Evolutionary conservation across 1,284 basidiomycete genomes (phyloP), one percentile per base, ranked within the genome.

Genomic region (Mycosarcoma maydis): DNA sequence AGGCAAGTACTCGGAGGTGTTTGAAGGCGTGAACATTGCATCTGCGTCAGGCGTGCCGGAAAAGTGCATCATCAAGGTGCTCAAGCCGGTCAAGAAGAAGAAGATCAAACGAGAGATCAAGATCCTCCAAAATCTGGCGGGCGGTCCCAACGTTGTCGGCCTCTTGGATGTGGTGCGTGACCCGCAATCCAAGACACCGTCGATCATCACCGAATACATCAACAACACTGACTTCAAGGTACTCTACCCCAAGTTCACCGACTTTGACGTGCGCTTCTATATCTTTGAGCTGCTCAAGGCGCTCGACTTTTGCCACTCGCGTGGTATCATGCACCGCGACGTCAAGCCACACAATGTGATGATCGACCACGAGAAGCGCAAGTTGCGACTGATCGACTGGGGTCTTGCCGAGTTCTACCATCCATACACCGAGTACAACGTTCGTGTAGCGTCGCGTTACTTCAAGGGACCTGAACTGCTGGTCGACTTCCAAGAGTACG

Each of bases 41-140:
- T 60, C 73, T 11, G 91, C 90, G 64, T 91, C 91, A 10, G 61
- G 61, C 26, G 55, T 71, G n/a, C 71, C 77, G 19, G 91, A 94
- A 83, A 94, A 96, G 84, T 96, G 94, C 83, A 94, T 98, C 83
- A 94, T 98, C 85, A 98, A 98, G 84, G 94, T 98, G 45, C 86
- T 98, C 70, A 98, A 98, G 84, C 96, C 96, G 1, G 95, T 98
- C 45, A 98, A 98, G 87, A 98, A 98, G 88, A 98, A 98, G 88
- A 98, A 98, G 86, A 98, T 98, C 84, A 98, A 98, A 86, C 88
- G 95, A 67, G 95, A 98, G 85, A 97, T 98, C 84, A 98, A 98
- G 86, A 97, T 98, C 76, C 84, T 98, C 33, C 94, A 96, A 83
- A 98, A 98, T 83, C 86, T 98, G 20, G 92, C 94, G 0, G 94